Conservation (phyloP, 2,329 filamentous ascomycete species). For the Metarhizium guizhouense region DNA sequence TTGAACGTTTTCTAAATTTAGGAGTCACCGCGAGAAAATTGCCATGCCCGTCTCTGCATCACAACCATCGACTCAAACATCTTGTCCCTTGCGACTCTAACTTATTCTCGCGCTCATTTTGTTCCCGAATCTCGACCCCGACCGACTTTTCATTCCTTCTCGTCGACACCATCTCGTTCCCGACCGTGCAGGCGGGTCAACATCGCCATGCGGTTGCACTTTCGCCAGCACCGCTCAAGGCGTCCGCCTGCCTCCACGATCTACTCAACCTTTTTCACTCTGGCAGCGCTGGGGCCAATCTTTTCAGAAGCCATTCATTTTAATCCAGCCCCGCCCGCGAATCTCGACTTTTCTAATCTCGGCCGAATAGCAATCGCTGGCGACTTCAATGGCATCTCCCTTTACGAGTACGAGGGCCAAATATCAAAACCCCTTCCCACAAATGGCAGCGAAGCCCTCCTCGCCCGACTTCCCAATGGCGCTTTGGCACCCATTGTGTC, state of each 20-base stretch:
- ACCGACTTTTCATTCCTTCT: neutral
- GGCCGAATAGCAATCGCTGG: slow-evolving; percentile 80
- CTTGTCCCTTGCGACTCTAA: neutral
- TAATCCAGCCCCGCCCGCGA: slow-evolving; percentile 52
- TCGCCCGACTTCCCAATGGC: slow-evolving; percentile 78
- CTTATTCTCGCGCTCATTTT: neutral
- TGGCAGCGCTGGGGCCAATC: slow-evolving; percentile 31
- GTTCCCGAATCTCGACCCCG: neutral
- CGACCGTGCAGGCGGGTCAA: slow-evolving; percentile 10
- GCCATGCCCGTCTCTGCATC: slow-evolving; percentile 4
- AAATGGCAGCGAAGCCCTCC: slow-evolving; percentile 74
- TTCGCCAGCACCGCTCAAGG: slow-evolving; percentile 32
- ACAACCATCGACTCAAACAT: slow-evolving; percentile 1
- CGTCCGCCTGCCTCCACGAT: slow-evolving; percentile 23
- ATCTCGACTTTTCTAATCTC: slow-evolving; percentile 69
- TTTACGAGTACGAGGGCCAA: slow-evolving; percentile 81
- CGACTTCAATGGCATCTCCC: slow-evolving; percentile 83
- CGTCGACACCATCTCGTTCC: neutral
- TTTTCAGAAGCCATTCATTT: slow-evolving; percentile 47
- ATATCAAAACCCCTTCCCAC: slow-evolving; percentile 55
- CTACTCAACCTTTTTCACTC: slow-evolving; percentile 24
- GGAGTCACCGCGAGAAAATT: slow-evolving; percentile 1
- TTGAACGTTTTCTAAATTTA: neutral
- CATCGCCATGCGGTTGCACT: slow-evolving; percentile 39
- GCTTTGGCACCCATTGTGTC: slow-evolving; percentile 64